Percentiles rank a stretch among this genome's conserved stretches.
Conservation (phyloP, 2,329 filamentous ascomycete species). For the Paramyrothecium sp. region DNA sequence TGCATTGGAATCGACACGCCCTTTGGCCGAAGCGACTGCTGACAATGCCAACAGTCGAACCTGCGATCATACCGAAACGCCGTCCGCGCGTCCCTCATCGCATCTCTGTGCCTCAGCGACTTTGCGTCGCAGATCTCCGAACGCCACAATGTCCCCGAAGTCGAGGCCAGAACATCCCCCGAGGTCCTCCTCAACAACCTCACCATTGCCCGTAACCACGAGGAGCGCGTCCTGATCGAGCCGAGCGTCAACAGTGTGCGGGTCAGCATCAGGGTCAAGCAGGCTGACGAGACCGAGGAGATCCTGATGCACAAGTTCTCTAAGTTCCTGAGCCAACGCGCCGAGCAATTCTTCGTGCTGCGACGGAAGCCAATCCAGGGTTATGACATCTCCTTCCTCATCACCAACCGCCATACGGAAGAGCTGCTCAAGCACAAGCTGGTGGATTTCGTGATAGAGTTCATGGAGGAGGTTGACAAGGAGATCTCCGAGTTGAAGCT, state of each 20-base stretch:
- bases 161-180: conserved; percentile 89
- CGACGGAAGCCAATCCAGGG: conserved; percentile 96
- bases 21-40: no score
- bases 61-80: no score
- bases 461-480: conserved; percentile 99
- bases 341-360: conserved; percentile 95
- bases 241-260: conserved; percentile 96
- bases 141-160: conserved; percentile 96
- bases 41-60: no score
- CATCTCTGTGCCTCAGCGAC: conserved; percentile 57
- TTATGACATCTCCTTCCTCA: conserved; percentile 97
- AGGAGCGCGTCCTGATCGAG: conserved; percentile 94
- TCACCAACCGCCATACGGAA: conserved; percentile 98
- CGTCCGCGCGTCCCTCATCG: no score
- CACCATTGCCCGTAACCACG: conserved; percentile 90
- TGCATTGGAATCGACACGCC: no score
- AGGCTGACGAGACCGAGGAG: conserved; percentile 97
- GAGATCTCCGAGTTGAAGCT: conserved; percentile 99
- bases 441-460: conserved; percentile 98
- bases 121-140: conserved; percentile 97
- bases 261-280: conserved; percentile 98
- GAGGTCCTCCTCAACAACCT: conserved; percentile 92
- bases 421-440: conserved; percentile 99
- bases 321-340: conserved; percentile 90
- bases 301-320: conserved; percentile 99